A percentile compares a stretch with the other conserved stretches of the same genome.
These are phyloP conservation scores for Mycena haematopus DNA, from an alignment of 768 basidiomycete genomes.

Conservation along the genomic window DNA sequence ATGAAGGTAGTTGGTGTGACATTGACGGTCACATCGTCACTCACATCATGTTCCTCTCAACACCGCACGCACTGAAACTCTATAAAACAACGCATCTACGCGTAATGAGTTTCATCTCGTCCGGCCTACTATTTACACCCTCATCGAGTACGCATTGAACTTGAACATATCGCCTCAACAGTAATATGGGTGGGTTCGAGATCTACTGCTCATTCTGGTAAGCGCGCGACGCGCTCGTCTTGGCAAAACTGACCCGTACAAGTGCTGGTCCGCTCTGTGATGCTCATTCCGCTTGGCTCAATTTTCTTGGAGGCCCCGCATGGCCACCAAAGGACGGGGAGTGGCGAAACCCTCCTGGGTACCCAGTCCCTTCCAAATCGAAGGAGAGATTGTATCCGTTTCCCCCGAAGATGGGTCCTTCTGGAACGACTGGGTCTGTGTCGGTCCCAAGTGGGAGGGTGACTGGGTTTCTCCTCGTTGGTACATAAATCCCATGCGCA, in stretches of 20 bases:
- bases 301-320: background rate
- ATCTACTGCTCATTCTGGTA: conserved; percentile 20
- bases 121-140: background rate
- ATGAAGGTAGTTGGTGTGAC: too few relatives aligned
- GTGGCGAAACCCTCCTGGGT: conserved; percentile 23
- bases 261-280: conserved; percentile 20
- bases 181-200: conserved; percentile 14
- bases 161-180: too few relatives aligned
- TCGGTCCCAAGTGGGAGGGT: conserved; percentile 17
- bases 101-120: background rate
- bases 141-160: too few relatives aligned
- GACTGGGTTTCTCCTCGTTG: conserved; percentile 25
- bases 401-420: conserved; percentile 22
- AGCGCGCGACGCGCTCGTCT: background rate
- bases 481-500: background rate
- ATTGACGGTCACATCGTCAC: too few relatives aligned
- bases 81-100: background rate
- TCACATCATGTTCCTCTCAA: too few relatives aligned
- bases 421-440: conserved; percentile 26
- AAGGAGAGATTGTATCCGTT: conserved; percentile 19
- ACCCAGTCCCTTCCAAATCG: conserved; percentile 20
- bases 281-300: conserved; percentile 10
- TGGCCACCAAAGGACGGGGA: conserved; percentile 23
- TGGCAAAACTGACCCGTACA: background rate
- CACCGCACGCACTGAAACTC: too few relatives aligned